Percentiles rank a stretch among this genome's conserved stretches.
These are phyloP conservation scores for Marasmius fiardii DNA, from an alignment of 1,284 basidiomycete species.

Conservation along the genomic window DNA sequence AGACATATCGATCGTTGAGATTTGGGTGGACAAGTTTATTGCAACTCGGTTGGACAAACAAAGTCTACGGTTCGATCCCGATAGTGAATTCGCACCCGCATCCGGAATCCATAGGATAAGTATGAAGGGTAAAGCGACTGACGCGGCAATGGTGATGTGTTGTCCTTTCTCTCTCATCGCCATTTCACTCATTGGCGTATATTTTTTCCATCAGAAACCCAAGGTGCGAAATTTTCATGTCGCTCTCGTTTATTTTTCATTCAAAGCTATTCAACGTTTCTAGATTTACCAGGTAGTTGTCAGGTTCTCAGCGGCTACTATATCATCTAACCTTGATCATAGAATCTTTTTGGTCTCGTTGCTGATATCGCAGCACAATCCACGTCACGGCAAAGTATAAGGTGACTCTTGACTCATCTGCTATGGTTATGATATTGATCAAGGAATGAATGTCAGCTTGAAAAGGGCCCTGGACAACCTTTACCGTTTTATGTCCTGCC, in stretches of 20 bases:
- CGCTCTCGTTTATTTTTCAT: no score
- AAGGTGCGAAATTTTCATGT: neutral
- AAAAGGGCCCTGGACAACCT: constrained; percentile 12
- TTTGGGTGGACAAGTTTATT: constrained; percentile 14
- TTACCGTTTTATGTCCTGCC: constrained; percentile 16
- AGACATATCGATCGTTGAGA: constrained; percentile 1
- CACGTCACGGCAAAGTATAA: neutral
- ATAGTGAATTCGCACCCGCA: neutral
- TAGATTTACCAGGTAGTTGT: neutral
- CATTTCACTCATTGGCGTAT: no score
- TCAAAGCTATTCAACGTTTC: no score
- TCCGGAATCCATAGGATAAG: neutral
- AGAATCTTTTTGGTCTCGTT: neutral
- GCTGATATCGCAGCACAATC: neutral
- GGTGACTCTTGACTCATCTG: neutral
- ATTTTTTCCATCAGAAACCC: neutral
- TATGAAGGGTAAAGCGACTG: neutral
- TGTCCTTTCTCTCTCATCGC: neutral
- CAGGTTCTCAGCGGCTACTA: neutral
- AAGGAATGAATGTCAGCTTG: constrained; percentile 6
- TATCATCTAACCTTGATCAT: no score
- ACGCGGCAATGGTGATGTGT: neutral
- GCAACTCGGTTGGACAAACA: constrained; percentile 11
- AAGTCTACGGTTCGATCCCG: constrained; percentile 1
- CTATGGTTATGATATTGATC: neutral